A percentile compares a stretch with the other conserved stretches of the same genome.
These are phyloP conservation scores for Hypoxylon sp. DNA, from an alignment of 2,329 filamentous ascomycete species.

Conservation along the genomic window DNA sequence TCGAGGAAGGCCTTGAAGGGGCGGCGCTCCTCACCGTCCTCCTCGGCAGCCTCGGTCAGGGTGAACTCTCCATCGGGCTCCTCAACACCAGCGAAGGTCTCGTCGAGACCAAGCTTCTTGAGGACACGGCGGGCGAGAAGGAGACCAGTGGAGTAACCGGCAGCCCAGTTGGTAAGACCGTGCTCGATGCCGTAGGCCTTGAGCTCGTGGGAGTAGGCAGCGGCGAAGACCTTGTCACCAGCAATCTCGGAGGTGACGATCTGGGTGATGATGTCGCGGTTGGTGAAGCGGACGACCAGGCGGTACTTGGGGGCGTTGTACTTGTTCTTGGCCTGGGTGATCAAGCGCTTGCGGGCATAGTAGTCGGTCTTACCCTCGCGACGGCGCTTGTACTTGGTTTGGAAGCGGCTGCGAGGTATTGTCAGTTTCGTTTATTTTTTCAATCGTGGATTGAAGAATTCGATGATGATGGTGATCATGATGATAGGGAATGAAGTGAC, in stretches of 20 bases:
- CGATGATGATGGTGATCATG: no score
- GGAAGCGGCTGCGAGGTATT: slow-evolving; percentile 80
- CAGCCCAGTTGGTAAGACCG: slow-evolving; percentile 99
- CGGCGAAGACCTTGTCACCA: slow-evolving; percentile 94
- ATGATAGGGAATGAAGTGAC: slow-evolving; percentile 48
- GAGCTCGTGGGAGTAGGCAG: slow-evolving; percentile 97
- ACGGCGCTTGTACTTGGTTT: slow-evolving; percentile 99
- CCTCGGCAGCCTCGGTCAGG: slow-evolving; percentile 93
- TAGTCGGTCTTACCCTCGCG: slow-evolving; percentile 98
- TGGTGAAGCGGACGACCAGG: slow-evolving; percentile 98
- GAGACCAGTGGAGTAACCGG: slow-evolving; percentile 95
- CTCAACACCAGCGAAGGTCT: slow-evolving; percentile 94
- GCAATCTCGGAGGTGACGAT: slow-evolving; percentile 95
- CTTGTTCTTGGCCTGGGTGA: slow-evolving; percentile 99
- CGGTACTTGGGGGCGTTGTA: slow-evolving; percentile 99
- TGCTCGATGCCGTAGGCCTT: slow-evolving; percentile 97
- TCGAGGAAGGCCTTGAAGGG: slow-evolving; percentile 99
- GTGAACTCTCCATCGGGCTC: slow-evolving; percentile 96
- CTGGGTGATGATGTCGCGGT: slow-evolving; percentile 99
- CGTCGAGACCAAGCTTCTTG: slow-evolving; percentile 94
- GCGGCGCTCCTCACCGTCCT: slow-evolving; percentile 89
- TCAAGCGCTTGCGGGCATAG: slow-evolving; percentile 99
- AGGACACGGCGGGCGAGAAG: slow-evolving; percentile 96
- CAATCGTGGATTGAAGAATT: slow-evolving; percentile 2
- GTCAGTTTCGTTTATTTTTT: slow-evolving; percentile 37